Evolutionary conservation across 208 protist genomes (phyloP).

Genomic region (Borovskyia barvae): DNA sequence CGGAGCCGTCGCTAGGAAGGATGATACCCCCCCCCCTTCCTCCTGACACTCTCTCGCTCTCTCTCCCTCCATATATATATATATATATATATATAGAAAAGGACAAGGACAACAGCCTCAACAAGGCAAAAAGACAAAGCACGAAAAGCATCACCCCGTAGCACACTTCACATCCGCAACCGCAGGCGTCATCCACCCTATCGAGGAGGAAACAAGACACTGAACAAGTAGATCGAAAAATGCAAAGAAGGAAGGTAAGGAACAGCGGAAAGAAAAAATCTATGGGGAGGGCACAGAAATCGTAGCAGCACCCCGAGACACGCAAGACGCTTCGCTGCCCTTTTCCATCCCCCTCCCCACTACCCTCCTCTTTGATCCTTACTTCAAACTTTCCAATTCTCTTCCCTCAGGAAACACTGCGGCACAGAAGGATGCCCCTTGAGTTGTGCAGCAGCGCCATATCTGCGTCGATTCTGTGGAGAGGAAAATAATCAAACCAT

Average conservation of each 20-base stretch:
- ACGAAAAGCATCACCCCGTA: background rate
- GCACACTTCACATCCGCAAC: background rate
- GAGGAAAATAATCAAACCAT: too few species aligned
- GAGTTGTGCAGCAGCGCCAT: too few species aligned
- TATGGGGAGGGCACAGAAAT: slow-evolving; percentile 1
- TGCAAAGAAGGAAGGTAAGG: background rate
- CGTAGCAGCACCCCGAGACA: too few species aligned
- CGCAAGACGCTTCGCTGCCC: too few species aligned
- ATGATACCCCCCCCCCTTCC: too few species aligned
- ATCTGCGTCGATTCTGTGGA: background rate
- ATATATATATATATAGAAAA: too few species aligned
- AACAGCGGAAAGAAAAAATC: slow-evolving; percentile 9
- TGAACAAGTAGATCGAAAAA: slow-evolving; percentile 4
- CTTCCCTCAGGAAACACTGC: slow-evolving; percentile 3
- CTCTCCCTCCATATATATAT: too few species aligned
- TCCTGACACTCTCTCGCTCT: too few species aligned
- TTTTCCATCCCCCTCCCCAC: background rate
- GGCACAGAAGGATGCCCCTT: background rate
- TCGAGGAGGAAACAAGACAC: slow-evolving; percentile 1
- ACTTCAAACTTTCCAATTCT: slow-evolving; percentile 1
- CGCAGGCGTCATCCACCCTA: too few species aligned
- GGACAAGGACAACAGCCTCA: slow-evolving; percentile 2
- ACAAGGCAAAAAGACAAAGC: background rate
- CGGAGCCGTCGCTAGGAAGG: too few species aligned
- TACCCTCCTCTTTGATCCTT: background rate